Evolutionary conservation across 176 grass and related monocot species (phyloP).

Genomic region (Puya raimondii): DNA sequence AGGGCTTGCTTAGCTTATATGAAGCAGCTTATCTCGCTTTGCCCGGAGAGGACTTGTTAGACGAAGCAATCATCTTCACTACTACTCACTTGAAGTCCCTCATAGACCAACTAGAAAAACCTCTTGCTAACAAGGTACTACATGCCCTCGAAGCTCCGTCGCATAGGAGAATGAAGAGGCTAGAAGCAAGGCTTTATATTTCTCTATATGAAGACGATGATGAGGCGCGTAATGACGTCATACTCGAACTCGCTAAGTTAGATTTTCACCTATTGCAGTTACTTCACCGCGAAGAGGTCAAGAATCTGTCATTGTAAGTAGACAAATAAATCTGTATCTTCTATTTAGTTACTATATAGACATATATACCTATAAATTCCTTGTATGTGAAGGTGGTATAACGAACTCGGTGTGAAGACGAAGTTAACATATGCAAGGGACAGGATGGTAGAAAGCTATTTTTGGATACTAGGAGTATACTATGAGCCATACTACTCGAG

Average conservation of each 20-base stretch:
- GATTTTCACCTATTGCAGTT: slow-evolving; percentile 25
- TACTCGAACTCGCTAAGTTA: slow-evolving; percentile 31
- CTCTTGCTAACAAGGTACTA: not conserved
- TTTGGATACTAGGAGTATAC: slow-evolving; percentile 21
- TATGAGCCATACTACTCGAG: slow-evolving; percentile 22
- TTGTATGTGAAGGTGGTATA: no score
- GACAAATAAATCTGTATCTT: no score
- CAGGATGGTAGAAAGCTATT: slow-evolving; percentile 17
- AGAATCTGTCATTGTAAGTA: slow-evolving; percentile 18
- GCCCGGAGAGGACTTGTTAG: not conserved
- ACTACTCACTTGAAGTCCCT: no score
- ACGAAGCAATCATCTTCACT: not conserved
- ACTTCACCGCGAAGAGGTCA: slow-evolving; percentile 30
- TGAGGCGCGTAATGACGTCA: not conserved
- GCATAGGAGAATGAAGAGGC: not conserved
- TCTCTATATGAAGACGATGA: slow-evolving; percentile 22
- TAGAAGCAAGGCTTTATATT: slow-evolving; percentile 21
- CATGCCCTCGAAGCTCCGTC: slow-evolving; percentile 20
- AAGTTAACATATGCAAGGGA: slow-evolving; percentile 10
- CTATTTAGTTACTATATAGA: no score
- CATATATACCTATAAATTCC: no score
- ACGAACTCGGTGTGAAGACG: no score
- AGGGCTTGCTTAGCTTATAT: slow-evolving; percentile 3
- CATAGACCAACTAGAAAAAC: no score
- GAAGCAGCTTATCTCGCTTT: not conserved